Evolutionary conservation across 2,329 filamentous ascomycete species (phyloP).

Genomic region (Monilinia fructigena): DNA sequence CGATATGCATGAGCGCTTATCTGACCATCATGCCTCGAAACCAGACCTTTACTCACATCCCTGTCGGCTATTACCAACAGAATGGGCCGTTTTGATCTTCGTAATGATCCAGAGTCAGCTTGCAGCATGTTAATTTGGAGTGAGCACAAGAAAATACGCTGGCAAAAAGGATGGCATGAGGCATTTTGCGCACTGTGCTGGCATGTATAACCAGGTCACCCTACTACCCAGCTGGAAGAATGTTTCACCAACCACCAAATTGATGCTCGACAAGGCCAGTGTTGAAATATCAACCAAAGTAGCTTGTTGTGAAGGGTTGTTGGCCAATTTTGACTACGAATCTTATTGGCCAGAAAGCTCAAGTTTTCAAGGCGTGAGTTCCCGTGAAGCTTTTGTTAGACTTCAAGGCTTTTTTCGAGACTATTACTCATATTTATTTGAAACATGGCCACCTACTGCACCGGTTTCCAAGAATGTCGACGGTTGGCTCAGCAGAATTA

Average conservation of each 20-base stretch:
- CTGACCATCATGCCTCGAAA: constrained; percentile 54
- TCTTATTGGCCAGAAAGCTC: constrained; percentile 56
- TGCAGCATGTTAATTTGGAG: constrained; percentile 64
- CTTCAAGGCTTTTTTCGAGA: constrained; percentile 59
- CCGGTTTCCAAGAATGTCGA: constrained; percentile 46
- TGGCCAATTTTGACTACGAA: constrained; percentile 58
- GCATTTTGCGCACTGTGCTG: constrained; percentile 66
- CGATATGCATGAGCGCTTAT: constrained; percentile 61
- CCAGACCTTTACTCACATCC: constrained; percentile 40
- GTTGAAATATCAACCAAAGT: constrained; percentile 62
- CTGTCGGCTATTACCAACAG: constrained; percentile 57
- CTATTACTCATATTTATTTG: constrained; percentile 57
- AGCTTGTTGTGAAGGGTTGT: constrained; percentile 59
- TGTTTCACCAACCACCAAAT: constrained; percentile 60
- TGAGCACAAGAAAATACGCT: constrained; percentile 57
- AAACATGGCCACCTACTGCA: constrained; percentile 59
- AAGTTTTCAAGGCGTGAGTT: constrained; percentile 39
- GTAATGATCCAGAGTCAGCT: constrained; percentile 58
- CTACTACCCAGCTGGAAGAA: constrained; percentile 54
- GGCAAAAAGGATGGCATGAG: constrained; percentile 67
- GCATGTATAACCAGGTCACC: constrained; percentile 58
- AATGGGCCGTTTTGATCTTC: constrained; percentile 62
- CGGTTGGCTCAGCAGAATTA: constrained; percentile 60
- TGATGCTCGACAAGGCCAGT: constrained; percentile 60
- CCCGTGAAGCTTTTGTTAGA: constrained; percentile 52